A percentile compares a stretch with the other conserved stretches of the same genome.
These are phyloP conservation scores for Saitozyma sp. DNA, from an alignment of 768 basidiomycete genomes.

Conservation along the genomic window DNA sequence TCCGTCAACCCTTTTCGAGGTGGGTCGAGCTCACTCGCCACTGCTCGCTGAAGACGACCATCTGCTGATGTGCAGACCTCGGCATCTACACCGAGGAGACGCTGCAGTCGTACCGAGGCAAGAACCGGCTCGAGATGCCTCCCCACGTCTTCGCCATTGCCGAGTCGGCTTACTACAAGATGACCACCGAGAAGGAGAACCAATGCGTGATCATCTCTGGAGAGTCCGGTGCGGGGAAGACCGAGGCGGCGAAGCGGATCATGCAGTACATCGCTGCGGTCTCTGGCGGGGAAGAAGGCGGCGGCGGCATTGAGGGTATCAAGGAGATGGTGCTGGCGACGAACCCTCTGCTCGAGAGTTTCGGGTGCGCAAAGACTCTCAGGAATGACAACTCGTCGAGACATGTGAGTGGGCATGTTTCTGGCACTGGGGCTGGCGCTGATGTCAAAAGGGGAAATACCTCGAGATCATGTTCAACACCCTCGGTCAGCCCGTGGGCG, in stretches of 20 bases:
- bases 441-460: constrained; percentile 79
- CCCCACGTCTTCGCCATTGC: constrained; percentile 98
- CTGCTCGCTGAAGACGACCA: constrained; percentile 13
- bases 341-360: constrained; percentile 94
- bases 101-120: constrained; percentile 81
- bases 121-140: constrained; percentile 96
- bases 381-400: constrained; percentile 98
- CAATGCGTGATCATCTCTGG: constrained; percentile 99
- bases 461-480: constrained; percentile 98
- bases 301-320: constrained; percentile 88
- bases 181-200: constrained; percentile 99
- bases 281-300: constrained; percentile 60
- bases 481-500: constrained; percentile 89
- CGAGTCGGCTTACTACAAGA: constrained; percentile 95
- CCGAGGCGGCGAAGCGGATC: constrained; percentile 97
- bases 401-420: constrained; percentile 67
- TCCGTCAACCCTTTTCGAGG: constrained; percentile 99
- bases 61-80: constrained; percentile 63
- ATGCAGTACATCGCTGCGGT: constrained; percentile 99
- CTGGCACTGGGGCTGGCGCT: background rate
- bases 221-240: constrained; percentile 98
- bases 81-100: constrained; percentile 95
- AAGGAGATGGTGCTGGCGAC: constrained; percentile 99
- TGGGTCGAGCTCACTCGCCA: constrained; percentile 46
- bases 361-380: constrained; percentile 97